A percentile compares a stretch with the other conserved stretches of the same genome.
phyloP scores from a whole-genome alignment of 805 yeast genomes.

The Kurtzmaniella fragi region DNA sequence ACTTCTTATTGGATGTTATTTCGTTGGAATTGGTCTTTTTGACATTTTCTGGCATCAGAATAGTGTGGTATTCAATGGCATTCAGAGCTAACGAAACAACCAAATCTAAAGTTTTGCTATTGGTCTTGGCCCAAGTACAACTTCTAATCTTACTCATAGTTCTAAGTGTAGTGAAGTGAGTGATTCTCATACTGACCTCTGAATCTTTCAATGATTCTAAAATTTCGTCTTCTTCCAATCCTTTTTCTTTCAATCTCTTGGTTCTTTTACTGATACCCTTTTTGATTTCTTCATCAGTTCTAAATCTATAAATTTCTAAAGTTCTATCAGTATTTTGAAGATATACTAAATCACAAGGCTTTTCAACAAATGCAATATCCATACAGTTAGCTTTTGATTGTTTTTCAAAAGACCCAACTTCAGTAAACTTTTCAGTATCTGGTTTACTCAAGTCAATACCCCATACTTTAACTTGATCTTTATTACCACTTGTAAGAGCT shows the following conservation, averaged over 20 bases:
- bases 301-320: constrained; percentile 71
- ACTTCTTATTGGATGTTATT: constrained; percentile 41
- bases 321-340: constrained; percentile 79
- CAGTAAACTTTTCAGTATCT: constrained; percentile 46
- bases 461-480: constrained; percentile 85
- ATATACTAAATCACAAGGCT: constrained; percentile 47
- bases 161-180: constrained; percentile 66
- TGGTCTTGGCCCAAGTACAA: constrained; percentile 54
- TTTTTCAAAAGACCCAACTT: constrained; percentile 66
- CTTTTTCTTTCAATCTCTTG: constrained; percentile 72
- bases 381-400: constrained; percentile 71
- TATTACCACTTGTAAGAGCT: constrained; percentile 70
- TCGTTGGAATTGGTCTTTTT: constrained; percentile 45
- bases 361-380: constrained; percentile 47
- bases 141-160: constrained; percentile 59
- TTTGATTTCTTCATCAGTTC: constrained; percentile 70
- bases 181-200: constrained; percentile 54
- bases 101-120: constrained; percentile 46
- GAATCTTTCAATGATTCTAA: constrained; percentile 34
- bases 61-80: constrained; percentile 62
- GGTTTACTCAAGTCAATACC: constrained; percentile 48
- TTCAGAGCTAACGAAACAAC: constrained; percentile 67
- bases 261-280: constrained; percentile 75
- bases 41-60: constrained; percentile 52
- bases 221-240: constrained; percentile 53